Conservation (phyloP, 2,329 filamentous ascomycete genomes). For the Tolypocladium ovalisporum region DNA sequence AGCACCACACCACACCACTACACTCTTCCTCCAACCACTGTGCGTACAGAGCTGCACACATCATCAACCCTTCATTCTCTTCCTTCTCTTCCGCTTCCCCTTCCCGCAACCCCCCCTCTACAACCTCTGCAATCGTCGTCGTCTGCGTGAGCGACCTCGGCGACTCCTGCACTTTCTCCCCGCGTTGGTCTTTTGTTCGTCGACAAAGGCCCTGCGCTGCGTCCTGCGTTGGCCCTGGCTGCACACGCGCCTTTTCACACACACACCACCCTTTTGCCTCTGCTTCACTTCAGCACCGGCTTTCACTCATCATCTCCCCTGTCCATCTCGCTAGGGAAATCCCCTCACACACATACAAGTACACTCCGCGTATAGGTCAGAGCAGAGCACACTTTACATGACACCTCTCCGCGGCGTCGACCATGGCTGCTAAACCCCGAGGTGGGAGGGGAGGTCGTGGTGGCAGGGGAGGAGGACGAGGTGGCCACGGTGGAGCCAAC, state of each 20-base stretch:
- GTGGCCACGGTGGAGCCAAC: neutral
- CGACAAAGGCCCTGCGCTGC: neutral
- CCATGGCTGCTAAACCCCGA: neutral
- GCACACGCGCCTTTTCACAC: neutral
- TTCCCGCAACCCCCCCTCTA: neutral
- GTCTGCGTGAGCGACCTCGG: neutral
- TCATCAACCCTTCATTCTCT: neutral
- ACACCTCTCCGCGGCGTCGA: neutral
- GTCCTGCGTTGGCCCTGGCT: neutral
- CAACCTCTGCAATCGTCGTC: neutral
- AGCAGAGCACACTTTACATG: neutral
- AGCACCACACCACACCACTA: neutral
- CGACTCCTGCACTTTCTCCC: neutral
- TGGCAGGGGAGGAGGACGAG: neutral
- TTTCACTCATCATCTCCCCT: neutral
- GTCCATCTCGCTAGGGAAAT: neutral
- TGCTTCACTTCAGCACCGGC: neutral
- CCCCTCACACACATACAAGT: neutral
- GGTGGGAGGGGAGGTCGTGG: neutral
- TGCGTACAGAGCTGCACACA: neutral
- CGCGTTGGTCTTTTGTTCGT: neutral
- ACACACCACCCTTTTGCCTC: neutral
- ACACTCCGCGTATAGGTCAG: neutral
- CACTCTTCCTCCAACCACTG: neutral
- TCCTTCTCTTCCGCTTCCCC: neutral